Evolutionary conservation across 139 green algal species (phyloP).

Genomic region (Deuterostichococcus epilithicus): DNA sequence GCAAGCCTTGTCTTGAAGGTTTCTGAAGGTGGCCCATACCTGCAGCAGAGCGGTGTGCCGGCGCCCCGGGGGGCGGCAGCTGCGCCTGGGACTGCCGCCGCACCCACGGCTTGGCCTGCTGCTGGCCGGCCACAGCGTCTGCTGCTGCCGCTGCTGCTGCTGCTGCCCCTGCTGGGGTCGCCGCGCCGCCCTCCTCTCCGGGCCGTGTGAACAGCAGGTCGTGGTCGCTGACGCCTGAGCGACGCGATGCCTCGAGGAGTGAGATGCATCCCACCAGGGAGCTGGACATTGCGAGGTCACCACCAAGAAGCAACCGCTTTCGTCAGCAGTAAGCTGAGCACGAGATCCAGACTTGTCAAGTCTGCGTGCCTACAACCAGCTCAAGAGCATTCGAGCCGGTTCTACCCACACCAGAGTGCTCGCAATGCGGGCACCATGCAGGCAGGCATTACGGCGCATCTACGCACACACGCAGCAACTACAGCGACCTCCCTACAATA

Average conservation of each 20-base stretch:
- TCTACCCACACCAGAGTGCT: background rate
- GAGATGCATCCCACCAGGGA: background rate
- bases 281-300: background rate
- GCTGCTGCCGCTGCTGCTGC: background rate
- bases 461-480: background rate
- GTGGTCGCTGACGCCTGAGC: constrained; percentile 72
- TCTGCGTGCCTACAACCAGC: no score
- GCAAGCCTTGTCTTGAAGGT: no score
- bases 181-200: constrained; percentile 18
- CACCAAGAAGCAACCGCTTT: background rate
- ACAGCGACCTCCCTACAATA: background rate
- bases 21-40: no score
- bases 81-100: background rate
- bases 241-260: background rate
- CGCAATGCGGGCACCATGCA: background rate
- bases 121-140: no score
- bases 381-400: background rate
- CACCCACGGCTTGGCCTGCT: no score
- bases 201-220: constrained; percentile 73
- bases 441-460: background rate
- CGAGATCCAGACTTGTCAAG: background rate
- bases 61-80: background rate
- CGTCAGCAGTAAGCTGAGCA: background rate
- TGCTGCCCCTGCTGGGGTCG: background rate
- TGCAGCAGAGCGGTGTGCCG: background rate